These are phyloP conservation scores for Pleurotus giganteus DNA, from an alignment of 768 basidiomycete genomes.

Conservation along the genomic window DNA sequence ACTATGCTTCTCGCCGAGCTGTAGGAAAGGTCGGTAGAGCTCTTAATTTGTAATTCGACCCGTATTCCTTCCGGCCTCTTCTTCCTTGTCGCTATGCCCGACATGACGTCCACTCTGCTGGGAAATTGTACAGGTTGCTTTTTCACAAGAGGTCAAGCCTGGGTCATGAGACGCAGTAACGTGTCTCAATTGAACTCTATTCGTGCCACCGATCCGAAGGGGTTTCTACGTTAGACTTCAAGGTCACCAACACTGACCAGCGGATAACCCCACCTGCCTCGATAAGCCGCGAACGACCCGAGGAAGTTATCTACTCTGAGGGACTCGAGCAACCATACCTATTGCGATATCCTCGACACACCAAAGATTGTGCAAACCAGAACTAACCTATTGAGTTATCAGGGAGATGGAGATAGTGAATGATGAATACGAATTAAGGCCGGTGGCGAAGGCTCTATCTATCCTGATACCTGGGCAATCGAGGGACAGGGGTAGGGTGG, in stretches of 20 bases:
- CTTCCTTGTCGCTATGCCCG: too few species aligned
- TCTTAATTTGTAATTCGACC: not conserved
- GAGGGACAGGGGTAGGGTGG: not conserved
- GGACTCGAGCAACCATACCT: too few species aligned
- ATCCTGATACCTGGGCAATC: too few species aligned
- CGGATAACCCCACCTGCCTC: too few species aligned
- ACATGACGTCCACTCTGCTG: conserved; percentile 6
- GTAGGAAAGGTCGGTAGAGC: conserved; percentile 34
- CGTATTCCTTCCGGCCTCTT: not conserved
- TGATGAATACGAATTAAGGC: too few species aligned
- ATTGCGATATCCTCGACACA: not conserved
- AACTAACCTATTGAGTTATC: too few species aligned
- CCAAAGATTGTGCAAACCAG: too few species aligned
- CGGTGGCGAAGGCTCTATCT: too few species aligned
- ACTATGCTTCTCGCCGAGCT: conserved; percentile 94
- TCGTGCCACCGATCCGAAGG: not conserved
- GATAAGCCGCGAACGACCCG: too few species aligned
- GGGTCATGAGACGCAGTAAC: conserved; percentile 34
- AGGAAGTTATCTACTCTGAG: too few species aligned
- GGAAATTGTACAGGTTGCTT: conserved; percentile 16
- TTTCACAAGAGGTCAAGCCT: conserved; percentile 4
- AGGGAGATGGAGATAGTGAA: too few species aligned
- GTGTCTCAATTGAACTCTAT: conserved; percentile 15
- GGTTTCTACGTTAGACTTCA: conserved; percentile 2
- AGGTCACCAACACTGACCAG: not conserved